Conservation (phyloP, 306 rosid genomes). For the Pachyrhizus erosus region DNA sequence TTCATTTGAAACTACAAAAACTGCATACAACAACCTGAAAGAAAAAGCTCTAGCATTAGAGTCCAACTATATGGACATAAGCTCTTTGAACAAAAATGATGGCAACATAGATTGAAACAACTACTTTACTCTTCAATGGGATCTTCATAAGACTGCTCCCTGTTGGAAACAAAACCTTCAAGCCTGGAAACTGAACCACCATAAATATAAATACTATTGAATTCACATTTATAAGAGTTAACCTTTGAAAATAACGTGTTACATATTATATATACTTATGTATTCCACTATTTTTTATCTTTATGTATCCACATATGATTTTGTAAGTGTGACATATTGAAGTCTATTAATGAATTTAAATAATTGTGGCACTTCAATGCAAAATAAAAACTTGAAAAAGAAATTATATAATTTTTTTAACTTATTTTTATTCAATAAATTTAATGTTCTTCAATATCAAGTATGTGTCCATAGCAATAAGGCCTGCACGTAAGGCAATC, state of each 20-base stretch:
- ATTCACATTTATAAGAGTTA: slow-evolving; percentile 14
- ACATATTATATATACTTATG: background rate
- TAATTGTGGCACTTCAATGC: background rate
- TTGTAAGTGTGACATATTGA: background rate
- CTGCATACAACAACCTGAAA: slow-evolving; percentile 91
- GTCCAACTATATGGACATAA: slow-evolving; percentile 29
- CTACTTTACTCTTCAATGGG: slow-evolving; percentile 96
- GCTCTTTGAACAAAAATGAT: slow-evolving; percentile 31
- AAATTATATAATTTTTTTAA: background rate
- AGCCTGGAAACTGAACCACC: slow-evolving; percentile 85
- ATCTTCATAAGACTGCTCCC: slow-evolving; percentile 98
- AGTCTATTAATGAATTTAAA: background rate
- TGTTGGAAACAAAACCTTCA: slow-evolving; percentile 98
- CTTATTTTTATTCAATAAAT: background rate
- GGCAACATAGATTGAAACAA: slow-evolving; percentile 43
- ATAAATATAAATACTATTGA: slow-evolving; percentile 45
- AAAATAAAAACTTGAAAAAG: background rate
- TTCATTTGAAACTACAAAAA: slow-evolving; percentile 96
- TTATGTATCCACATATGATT: slow-evolving; percentile 10
- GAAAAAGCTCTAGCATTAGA: slow-evolving; percentile 38
- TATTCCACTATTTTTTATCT: background rate
- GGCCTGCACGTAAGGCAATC: too few relatives aligned
- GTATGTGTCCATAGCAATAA: background rate
- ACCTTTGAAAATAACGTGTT: background rate
- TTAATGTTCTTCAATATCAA: background rate